phyloP scores from a whole-genome alignment of 371 early-diverging fungal genomes.

The Umbelopsis sp. region DNA sequence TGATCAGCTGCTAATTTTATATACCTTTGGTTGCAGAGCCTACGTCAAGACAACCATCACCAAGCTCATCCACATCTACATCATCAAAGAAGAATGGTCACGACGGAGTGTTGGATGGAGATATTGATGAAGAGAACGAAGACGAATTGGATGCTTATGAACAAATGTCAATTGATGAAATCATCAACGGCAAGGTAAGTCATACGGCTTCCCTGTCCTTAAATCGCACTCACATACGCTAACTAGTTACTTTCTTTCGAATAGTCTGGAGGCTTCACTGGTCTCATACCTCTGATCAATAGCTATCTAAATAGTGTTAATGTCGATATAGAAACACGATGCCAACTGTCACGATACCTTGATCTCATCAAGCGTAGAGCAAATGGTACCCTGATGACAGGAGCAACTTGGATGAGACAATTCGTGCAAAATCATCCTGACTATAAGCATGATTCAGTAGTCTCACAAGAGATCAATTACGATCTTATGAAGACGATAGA shows the following conservation, averaged over 20 bases:
- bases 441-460: conserved; percentile 92
- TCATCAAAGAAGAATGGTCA: neutral
- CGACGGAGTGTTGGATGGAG: neutral
- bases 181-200: conserved; percentile 88
- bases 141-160: conserved; percentile 65
- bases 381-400: conserved; percentile 81
- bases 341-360: conserved; percentile 76
- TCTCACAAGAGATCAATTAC: conserved; percentile 82
- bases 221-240: neutral
- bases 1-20: too few relatives aligned
- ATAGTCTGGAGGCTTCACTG: conserved; percentile 75
- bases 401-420: conserved; percentile 90
- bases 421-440: conserved; percentile 89
- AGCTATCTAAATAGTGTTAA: conserved; percentile 78
- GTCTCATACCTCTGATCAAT: conserved; percentile 82
- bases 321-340: conserved; percentile 69
- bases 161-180: conserved; percentile 89
- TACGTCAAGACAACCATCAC: conserved; percentile 12
- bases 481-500: conserved; percentile 80
- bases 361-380: conserved; percentile 85
- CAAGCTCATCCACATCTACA: conserved; percentile 1
- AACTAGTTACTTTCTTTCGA: conserved; percentile 11
- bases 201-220: conserved; percentile 16
- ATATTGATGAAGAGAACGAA: conserved; percentile 21
- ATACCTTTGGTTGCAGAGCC: neutral